phyloP scores from a whole-genome alignment of 2,329 filamentous ascomycete genomes.

The Fusarium sp. region DNA sequence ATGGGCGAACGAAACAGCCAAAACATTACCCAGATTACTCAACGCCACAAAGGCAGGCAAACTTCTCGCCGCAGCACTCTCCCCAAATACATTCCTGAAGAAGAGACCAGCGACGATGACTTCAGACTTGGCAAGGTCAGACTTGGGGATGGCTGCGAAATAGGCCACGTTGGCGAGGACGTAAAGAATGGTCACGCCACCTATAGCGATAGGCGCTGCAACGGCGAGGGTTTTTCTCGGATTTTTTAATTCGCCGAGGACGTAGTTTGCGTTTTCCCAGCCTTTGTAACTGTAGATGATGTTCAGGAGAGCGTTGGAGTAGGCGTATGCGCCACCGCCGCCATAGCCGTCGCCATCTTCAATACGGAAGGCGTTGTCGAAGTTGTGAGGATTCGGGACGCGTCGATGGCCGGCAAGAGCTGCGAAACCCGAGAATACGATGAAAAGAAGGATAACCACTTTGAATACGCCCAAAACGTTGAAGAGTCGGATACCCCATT shows the following conservation, averaged over 20 bases:
- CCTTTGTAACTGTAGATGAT: slow-evolving; percentile 73
- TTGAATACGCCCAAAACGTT: slow-evolving; percentile 72
- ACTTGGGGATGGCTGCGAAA: slow-evolving; percentile 71
- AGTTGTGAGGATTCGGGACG: slow-evolving; percentile 66
- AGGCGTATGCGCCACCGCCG: slow-evolving; percentile 63
- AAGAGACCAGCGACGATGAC: slow-evolving; percentile 71
- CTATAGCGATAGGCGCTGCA: slow-evolving; percentile 69
- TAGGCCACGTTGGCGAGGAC: slow-evolving; percentile 74
- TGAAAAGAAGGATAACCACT: slow-evolving; percentile 68
- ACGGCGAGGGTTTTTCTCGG: slow-evolving; percentile 66
- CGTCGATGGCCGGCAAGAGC: slow-evolving; percentile 64
- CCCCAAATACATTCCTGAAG: slow-evolving; percentile 71
- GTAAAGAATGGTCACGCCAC: slow-evolving; percentile 70
- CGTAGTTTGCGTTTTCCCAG: slow-evolving; percentile 74
- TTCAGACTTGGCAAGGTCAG: slow-evolving; percentile 67
- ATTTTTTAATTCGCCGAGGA: slow-evolving; percentile 67
- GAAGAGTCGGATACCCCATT: slow-evolving; percentile 69
- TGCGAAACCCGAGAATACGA: slow-evolving; percentile 70
- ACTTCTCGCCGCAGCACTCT: slow-evolving; percentile 61
- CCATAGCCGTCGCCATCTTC: slow-evolving; percentile 59
- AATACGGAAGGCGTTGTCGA: slow-evolving; percentile 65
- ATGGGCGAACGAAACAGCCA: slow-evolving; percentile 71
- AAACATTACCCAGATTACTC: slow-evolving; percentile 71
- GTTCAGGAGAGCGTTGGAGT: slow-evolving; percentile 68
- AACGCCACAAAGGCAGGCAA: slow-evolving; percentile 69